These are phyloP conservation scores for Clohesyomyces aquaticus DNA, from an alignment of 495 filamentous ascomycete genomes.

Conservation along the genomic window DNA sequence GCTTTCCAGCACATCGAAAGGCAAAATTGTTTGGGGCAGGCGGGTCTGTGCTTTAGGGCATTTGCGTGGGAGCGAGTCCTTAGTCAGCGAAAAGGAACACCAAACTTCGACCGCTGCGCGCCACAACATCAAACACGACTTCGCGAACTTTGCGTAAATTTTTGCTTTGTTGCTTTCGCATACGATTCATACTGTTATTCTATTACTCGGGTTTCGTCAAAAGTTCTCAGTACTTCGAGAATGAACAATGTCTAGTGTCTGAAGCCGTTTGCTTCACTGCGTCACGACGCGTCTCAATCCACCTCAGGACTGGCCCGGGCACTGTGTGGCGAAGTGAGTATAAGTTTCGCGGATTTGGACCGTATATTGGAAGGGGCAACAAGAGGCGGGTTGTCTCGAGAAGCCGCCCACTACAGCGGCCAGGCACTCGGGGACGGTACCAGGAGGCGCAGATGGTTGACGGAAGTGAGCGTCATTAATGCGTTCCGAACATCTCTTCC, in stretches of 20 bases:
- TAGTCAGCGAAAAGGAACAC: constrained; percentile 7
- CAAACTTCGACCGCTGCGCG: background rate
- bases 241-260: background rate
- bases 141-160: background rate
- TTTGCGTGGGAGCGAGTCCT: background rate
- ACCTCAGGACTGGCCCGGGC: too few species aligned
- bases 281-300: background rate
- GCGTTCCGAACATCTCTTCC: too few species aligned
- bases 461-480: too few species aligned
- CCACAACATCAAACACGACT: constrained; percentile 1
- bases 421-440: too few species aligned
- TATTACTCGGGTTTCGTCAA: background rate
- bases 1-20: constrained; percentile 21
- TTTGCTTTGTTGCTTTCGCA: background rate
- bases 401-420: too few species aligned
- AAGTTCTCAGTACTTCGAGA: background rate
- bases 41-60: background rate
- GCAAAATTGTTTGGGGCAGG: background rate
- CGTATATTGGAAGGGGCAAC: too few species aligned
- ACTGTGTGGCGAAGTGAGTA: too few species aligned
- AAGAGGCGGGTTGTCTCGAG: too few species aligned
- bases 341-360: too few species aligned
- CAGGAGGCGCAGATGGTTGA: too few species aligned
- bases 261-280: background rate
- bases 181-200: background rate